phyloP scores from a whole-genome alignment of 768 basidiomycete species.

The Suillus paluster region DNA sequence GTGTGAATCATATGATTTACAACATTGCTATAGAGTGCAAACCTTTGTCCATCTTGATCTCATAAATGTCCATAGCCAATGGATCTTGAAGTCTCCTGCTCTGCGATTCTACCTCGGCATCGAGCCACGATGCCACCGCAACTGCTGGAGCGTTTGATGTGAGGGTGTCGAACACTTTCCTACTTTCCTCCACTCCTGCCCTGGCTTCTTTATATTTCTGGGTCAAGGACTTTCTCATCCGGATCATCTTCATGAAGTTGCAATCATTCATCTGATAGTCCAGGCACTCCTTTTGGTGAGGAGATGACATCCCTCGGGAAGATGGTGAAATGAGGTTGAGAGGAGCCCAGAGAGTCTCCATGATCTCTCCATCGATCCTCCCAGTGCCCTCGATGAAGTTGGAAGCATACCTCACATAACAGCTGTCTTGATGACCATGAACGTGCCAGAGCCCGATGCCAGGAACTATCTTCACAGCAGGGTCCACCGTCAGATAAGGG shows the following conservation, averaged over 20 bases:
- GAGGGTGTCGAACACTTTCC: too few relatives aligned
- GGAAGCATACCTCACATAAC: constrained; percentile 25
- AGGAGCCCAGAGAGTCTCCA: constrained; percentile 12
- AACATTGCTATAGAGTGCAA: too few relatives aligned
- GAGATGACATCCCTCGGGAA: neutral
- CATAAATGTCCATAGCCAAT: constrained; percentile 6
- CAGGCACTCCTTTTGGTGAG: too few relatives aligned
- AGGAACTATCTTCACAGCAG: constrained; percentile 13
- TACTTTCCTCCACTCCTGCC: too few relatives aligned
- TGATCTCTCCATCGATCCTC: constrained; percentile 6
- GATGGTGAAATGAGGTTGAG: neutral
- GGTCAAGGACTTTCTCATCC: constrained; percentile 17
- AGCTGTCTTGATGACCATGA: too few relatives aligned
- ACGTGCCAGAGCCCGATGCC: constrained; percentile 32
- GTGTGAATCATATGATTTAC: too few relatives aligned
- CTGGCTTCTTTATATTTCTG: too few relatives aligned
- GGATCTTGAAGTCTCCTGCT: neutral
- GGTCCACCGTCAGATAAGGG: too few relatives aligned
- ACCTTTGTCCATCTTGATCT: constrained; percentile 9
- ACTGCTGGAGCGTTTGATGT: too few relatives aligned
- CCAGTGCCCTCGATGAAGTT: neutral
- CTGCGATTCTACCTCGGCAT: neutral
- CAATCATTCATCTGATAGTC: too few relatives aligned
- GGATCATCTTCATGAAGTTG: constrained; percentile 27
- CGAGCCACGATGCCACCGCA: neutral